Conservation (phyloP, 2,329 filamentous ascomycete species). For the Pezicula carpinea region DNA sequence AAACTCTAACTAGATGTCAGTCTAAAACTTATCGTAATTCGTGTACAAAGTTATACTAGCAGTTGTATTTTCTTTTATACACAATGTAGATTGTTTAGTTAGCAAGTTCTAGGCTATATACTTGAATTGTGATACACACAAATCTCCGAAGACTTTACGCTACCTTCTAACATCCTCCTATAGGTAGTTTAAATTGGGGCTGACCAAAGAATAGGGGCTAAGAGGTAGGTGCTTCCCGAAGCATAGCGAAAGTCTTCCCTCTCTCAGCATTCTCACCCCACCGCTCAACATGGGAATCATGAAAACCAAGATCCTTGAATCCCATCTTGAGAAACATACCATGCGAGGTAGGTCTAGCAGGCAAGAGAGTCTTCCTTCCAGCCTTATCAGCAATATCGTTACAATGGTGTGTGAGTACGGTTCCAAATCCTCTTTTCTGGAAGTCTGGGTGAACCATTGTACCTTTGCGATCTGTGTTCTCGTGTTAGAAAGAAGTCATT, state of each 20-base stretch:
- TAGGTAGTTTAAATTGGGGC: too few species aligned
- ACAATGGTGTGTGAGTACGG: constrained; percentile 12
- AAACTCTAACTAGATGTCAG: too few species aligned
- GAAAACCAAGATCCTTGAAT: constrained; percentile 10
- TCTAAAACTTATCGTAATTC: too few species aligned
- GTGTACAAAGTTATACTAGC: too few species aligned
- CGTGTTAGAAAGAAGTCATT: background rate
- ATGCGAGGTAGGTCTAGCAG: constrained; percentile 8
- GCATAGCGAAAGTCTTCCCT: background rate
- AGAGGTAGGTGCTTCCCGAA: background rate
- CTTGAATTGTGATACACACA: too few species aligned
- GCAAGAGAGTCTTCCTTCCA: constrained; percentile 10
- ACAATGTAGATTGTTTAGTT: too few species aligned
- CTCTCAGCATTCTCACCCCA: constrained; percentile 4
- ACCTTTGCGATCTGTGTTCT: constrained; percentile 14
- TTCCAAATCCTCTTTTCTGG: constrained; percentile 13
- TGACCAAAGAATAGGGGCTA: too few species aligned
- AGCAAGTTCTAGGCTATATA: too few species aligned
- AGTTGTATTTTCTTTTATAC: too few species aligned
- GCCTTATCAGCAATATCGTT: constrained; percentile 14
- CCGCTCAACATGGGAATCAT: constrained; percentile 11
- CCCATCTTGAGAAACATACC: constrained; percentile 13
- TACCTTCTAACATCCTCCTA: too few species aligned
- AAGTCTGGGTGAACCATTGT: constrained; percentile 17
- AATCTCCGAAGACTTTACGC: too few species aligned